phyloP scores from a whole-genome alignment of 257 asterid genomes.

The Scutellaria baicalensis region DNA sequence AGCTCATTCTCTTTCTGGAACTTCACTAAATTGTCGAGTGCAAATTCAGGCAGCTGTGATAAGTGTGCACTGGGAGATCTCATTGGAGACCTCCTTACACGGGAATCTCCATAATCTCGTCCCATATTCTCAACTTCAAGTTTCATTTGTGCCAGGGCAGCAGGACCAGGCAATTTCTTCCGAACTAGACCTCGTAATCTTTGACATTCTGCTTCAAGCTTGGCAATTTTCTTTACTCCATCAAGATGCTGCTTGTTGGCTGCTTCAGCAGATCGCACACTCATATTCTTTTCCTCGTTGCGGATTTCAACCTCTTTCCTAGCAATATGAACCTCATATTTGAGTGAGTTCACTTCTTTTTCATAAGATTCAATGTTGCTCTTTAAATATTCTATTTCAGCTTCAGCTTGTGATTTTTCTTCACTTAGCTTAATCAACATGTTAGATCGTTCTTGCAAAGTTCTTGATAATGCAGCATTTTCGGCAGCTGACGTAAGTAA shows the following conservation, averaged over 20 bases:
- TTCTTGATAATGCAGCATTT: slow-evolving; percentile 73
- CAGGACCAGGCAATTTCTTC: slow-evolving; percentile 95
- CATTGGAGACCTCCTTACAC: slow-evolving; percentile 63
- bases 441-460: slow-evolving; percentile 89
- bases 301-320: slow-evolving; percentile 88
- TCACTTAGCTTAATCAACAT: slow-evolving; percentile 73
- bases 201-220: slow-evolving; percentile 96
- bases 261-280: slow-evolving; percentile 85
- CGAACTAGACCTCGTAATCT: slow-evolving; percentile 93
- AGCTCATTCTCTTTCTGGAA: slow-evolving; percentile 62
- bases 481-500: slow-evolving; percentile 77
- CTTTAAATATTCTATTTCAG: slow-evolving; percentile 61
- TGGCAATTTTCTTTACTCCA: slow-evolving; percentile 84
- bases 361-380: slow-evolving; percentile 61
- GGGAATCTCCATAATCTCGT: slow-evolving; percentile 70
- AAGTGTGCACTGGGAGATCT: slow-evolving; percentile 58
- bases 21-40: slow-evolving; percentile 56
- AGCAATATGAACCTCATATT: slow-evolving; percentile 75
- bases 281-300: slow-evolving; percentile 92
- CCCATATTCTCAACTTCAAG: slow-evolving; percentile 89
- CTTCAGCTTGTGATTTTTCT: slow-evolving; percentile 79
- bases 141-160: slow-evolving; percentile 97
- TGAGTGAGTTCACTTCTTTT: slow-evolving; percentile 71
- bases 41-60: slow-evolving; percentile 52
- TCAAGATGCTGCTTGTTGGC: slow-evolving; percentile 91